Conservation (phyloP, 495 filamentous ascomycete species). For the Letharia columbiana region DNA sequence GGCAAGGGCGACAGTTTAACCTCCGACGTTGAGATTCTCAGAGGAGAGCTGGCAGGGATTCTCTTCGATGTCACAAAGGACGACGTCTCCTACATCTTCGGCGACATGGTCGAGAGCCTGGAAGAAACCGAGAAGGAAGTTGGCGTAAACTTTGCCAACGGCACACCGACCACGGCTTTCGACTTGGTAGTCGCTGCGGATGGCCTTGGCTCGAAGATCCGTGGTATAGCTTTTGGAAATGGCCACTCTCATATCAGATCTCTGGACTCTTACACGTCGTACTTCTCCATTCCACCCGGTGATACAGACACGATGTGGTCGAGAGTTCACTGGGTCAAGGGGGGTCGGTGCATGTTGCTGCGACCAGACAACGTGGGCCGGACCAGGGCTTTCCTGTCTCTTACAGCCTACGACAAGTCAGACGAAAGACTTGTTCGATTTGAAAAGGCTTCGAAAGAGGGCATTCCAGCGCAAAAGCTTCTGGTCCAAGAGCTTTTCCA, state of each 20-base stretch:
- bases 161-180: constrained; percentile 28
- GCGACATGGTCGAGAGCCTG: constrained; percentile 21
- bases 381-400: constrained; percentile 34
- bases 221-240: constrained; percentile 28
- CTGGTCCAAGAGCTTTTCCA: constrained; percentile 26
- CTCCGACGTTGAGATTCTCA: constrained; percentile 42
- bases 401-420: constrained; percentile 9
- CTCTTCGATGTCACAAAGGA: constrained; percentile 31
- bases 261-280: constrained; percentile 30
- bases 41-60: constrained; percentile 34
- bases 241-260: constrained; percentile 26
- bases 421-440: constrained; percentile 11
- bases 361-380: constrained; percentile 32
- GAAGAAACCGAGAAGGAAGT: constrained; percentile 26
- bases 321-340: constrained; percentile 30
- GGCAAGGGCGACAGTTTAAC: constrained; percentile 32
- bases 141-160: constrained; percentile 35
- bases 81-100: constrained; percentile 33
- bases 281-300: constrained; percentile 34
- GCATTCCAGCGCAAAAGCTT: not conserved
- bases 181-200: constrained; percentile 46
- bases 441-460: constrained; percentile 10
- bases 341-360: constrained; percentile 31
- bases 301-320: constrained; percentile 33
- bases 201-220: constrained; percentile 37